Percentiles rank a stretch among this genome's conserved stretches.
These are phyloP conservation scores for Pichia sp. DNA, from an alignment of 1,139 yeast genomes.

Conservation along the genomic window DNA sequence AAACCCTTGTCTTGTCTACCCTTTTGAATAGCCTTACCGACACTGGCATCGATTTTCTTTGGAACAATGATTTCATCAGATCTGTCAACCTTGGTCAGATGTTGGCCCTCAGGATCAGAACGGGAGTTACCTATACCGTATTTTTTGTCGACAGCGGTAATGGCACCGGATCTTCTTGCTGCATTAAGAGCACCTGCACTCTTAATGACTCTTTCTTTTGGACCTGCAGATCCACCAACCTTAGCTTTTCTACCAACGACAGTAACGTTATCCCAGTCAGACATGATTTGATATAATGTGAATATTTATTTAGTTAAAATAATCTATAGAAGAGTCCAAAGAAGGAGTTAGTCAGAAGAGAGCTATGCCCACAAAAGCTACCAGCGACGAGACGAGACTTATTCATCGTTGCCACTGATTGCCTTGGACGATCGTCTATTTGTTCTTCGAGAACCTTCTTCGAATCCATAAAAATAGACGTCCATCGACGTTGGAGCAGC, in stretches of 20 bases:
- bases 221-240: slow-evolving; percentile 60
- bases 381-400: too few relatives aligned
- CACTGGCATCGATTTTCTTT: slow-evolving; percentile 72
- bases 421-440: too few relatives aligned
- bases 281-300: slow-evolving; percentile 13
- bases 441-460: too few relatives aligned
- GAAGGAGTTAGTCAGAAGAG: too few relatives aligned
- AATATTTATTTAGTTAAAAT: too few relatives aligned
- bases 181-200: slow-evolving; percentile 75
- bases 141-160: slow-evolving; percentile 89
- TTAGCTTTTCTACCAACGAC: slow-evolving; percentile 84
- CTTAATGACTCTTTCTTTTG: slow-evolving; percentile 79
- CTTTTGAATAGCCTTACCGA: slow-evolving; percentile 81
- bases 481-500: too few relatives aligned
- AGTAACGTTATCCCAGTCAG: slow-evolving; percentile 89
- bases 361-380: too few relatives aligned
- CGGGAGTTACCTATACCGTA: slow-evolving; percentile 62
- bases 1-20: slow-evolving; percentile 85
- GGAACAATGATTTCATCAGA: slow-evolving; percentile 92
- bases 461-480: too few relatives aligned
- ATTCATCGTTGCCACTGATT: too few relatives aligned
- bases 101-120: slow-evolving; percentile 85
- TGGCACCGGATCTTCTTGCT: slow-evolving; percentile 87
- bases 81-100: slow-evolving; percentile 87
- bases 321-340: too few relatives aligned